phyloP scores from a whole-genome alignment of 305 asterid genomes.

The Andrographis paniculata region DNA sequence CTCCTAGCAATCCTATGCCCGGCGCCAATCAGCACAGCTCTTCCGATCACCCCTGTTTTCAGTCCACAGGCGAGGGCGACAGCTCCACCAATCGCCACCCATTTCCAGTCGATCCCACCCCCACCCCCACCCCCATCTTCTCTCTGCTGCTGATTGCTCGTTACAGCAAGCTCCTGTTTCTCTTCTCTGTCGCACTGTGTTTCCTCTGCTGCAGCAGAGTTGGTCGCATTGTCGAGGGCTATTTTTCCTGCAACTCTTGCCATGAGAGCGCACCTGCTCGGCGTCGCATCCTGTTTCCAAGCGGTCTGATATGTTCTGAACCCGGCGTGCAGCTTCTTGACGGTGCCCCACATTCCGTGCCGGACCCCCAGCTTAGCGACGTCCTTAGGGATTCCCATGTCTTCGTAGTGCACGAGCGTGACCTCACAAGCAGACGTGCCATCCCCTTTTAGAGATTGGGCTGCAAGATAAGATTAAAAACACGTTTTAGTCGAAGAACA shows the following conservation, averaged over 20 bases:
- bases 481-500: neutral
- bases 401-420: conserved; percentile 71
- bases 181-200: conserved; percentile 25
- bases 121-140: conserved; percentile 37
- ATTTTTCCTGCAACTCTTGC: conserved; percentile 45
- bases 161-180: conserved; percentile 29
- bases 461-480: conserved; percentile 25
- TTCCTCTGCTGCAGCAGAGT: conserved; percentile 22
- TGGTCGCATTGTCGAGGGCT: conserved; percentile 17
- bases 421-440: conserved; percentile 89
- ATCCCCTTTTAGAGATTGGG: conserved; percentile 65
- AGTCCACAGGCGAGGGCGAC: conserved; percentile 66
- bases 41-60: conserved; percentile 63
- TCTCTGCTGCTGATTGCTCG: conserved; percentile 19
- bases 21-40: conserved; percentile 56
- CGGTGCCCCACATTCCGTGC: conserved; percentile 98
- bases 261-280: conserved; percentile 50
- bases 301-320: conserved; percentile 66
- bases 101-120: conserved; percentile 60
- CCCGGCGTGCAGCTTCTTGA: conserved; percentile 75
- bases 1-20: conserved; percentile 66
- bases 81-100: conserved; percentile 78
- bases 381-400: conserved; percentile 94
- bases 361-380: conserved; percentile 92
- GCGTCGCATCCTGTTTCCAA: conserved; percentile 44